A percentile compares a stretch with the other conserved stretches of the same genome.
These are phyloP conservation scores for Ustilago sp. DNA, from an alignment of 1,284 basidiomycete genomes.

Conservation along the genomic window DNA sequence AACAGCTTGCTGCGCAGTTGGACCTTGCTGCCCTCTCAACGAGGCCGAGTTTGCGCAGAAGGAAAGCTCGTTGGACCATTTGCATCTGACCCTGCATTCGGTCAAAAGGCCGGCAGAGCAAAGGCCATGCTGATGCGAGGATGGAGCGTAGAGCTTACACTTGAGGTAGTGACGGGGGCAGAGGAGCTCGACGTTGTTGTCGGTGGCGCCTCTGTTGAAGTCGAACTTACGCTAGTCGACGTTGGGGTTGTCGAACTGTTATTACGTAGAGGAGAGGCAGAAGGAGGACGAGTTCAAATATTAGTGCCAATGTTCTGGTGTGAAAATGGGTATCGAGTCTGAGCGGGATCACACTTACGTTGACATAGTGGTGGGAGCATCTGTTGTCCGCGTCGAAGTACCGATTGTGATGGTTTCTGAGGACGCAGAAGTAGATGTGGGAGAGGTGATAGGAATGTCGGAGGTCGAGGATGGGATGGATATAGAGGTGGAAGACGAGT, in stretches of 20 bases:
- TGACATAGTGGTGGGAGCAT: slow-evolving; percentile 9
- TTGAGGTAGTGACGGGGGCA: slow-evolving; percentile 21
- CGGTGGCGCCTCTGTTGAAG: slow-evolving; percentile 18
- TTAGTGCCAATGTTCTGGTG: not conserved
- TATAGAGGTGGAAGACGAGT: slow-evolving; percentile 15
- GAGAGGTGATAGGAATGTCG: slow-evolving; percentile 11
- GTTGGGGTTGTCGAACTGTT: slow-evolving; percentile 18
- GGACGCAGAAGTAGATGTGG: slow-evolving; percentile 6
- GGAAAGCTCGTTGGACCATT: slow-evolving; percentile 1
- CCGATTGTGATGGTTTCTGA: slow-evolving; percentile 31
- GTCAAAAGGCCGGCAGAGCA: slow-evolving; percentile 28
- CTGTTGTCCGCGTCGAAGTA: slow-evolving; percentile 26
- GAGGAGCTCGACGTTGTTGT: slow-evolving; percentile 32
- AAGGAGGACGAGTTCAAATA: not conserved
- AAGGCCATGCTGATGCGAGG: slow-evolving; percentile 29
- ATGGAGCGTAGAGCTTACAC: slow-evolving; percentile 36
- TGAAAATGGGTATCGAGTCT: not conserved
- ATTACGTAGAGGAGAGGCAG: not conserved
- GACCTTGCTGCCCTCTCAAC: not conserved
- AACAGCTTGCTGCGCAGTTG: not conserved
- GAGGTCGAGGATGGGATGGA: slow-evolving; percentile 17
- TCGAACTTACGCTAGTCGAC: slow-evolving; percentile 50
- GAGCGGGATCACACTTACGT: slow-evolving; percentile 19
- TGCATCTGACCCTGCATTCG: slow-evolving; percentile 33
- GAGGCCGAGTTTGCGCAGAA: not conserved